These are phyloP conservation scores for Xylaria venustula DNA, from an alignment of 495 filamentous ascomycete genomes.

Conservation along the genomic window DNA sequence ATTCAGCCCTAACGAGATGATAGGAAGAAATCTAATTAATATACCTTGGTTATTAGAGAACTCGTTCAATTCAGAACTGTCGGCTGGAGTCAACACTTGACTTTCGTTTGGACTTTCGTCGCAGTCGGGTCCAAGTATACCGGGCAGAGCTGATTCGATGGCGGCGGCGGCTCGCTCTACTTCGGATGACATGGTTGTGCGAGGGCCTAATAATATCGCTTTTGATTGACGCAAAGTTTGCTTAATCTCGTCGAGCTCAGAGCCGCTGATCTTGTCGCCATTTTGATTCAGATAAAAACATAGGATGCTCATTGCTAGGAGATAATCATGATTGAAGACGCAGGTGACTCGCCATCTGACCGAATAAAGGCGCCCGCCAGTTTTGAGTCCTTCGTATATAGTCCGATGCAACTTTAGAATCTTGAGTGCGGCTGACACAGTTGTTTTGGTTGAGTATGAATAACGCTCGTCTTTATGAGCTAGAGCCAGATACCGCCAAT, in stretches of 20 bases:
- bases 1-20: background rate
- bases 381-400: constrained; percentile 34
- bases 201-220: background rate
- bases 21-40: too few relatives aligned
- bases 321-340: constrained; percentile 33
- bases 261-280: constrained; percentile 6
- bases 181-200: constrained; percentile 6
- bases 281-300: constrained; percentile 31
- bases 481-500: constrained; percentile 31
- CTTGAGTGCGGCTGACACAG: constrained; percentile 35
- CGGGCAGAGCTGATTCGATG: constrained; percentile 8
- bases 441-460: constrained; percentile 31
- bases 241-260: constrained; percentile 6
- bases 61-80: background rate
- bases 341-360: constrained; percentile 35
- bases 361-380: constrained; percentile 29
- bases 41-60: constrained; percentile 2
- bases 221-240: constrained; percentile 7
- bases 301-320: constrained; percentile 41
- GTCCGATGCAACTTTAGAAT: constrained; percentile 35
- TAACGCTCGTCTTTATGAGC: constrained; percentile 32
- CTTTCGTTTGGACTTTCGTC: constrained; percentile 9
- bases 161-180: constrained; percentile 2
- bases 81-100: background rate
- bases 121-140: background rate